Conservation (phyloP, 306 rosid species). For the Senna siamea region DNA sequence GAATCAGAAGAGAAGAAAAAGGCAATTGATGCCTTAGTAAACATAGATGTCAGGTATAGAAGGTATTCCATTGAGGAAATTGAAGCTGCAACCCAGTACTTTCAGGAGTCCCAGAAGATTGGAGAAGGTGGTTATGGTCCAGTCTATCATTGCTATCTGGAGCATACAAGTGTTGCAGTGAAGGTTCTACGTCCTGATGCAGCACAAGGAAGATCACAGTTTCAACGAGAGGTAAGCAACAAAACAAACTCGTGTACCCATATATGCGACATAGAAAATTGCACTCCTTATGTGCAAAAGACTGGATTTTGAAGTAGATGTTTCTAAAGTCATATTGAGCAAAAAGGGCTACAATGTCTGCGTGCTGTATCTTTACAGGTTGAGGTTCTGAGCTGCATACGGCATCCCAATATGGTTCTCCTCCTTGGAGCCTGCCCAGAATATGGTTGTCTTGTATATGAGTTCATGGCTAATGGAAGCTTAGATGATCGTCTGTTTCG, state of each 20-base stretch:
- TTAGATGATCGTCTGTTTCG: constrained; percentile 78
- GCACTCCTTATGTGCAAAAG: background rate
- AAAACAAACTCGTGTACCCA: constrained; percentile 11
- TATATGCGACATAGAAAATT: background rate
- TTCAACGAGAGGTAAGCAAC: constrained; percentile 78
- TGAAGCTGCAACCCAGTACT: constrained; percentile 78
- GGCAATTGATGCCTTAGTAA: constrained; percentile 59
- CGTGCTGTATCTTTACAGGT: constrained; percentile 59
- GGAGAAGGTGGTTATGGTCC: constrained; percentile 99
- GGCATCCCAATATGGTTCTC: constrained; percentile 99
- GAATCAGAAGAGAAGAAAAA: constrained; percentile 75
- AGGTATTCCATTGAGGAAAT: constrained; percentile 82
- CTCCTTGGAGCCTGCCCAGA: constrained; percentile 98
- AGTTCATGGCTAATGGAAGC: constrained; percentile 91
- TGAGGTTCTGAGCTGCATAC: constrained; percentile 85
- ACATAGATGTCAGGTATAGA: constrained; percentile 68
- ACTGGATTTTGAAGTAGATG: background rate
- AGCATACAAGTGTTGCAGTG: constrained; percentile 85
- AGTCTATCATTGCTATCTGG: constrained; percentile 71
- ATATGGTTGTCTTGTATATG: constrained; percentile 90
- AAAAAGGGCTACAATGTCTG: no score
- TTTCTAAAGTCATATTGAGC: no score
- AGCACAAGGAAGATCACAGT: constrained; percentile 88
- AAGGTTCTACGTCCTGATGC: constrained; percentile 98
- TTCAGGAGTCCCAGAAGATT: constrained; percentile 67